phyloP scores from a whole-genome alignment of 2,329 filamentous ascomycete species.

The Sordariomycetes sp. region DNA sequence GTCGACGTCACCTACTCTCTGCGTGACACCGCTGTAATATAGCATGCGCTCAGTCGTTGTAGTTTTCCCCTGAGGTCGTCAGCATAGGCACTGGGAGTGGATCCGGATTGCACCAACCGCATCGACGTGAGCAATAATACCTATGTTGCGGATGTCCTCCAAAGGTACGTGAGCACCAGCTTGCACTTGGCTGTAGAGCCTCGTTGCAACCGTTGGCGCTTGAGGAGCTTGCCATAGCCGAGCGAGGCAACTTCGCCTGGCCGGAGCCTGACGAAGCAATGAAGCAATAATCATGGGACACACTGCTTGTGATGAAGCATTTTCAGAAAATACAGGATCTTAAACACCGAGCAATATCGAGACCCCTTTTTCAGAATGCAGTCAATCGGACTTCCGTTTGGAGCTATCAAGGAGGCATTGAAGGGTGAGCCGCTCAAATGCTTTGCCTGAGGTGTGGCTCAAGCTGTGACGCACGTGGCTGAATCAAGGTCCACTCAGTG shows the following conservation, averaged over 20 bases:
- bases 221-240: background rate
- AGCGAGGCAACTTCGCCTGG: slow-evolving; percentile 6
- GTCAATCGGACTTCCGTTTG: too few species aligned
- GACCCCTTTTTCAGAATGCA: too few species aligned
- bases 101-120: slow-evolving; percentile 42
- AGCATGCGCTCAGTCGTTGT: slow-evolving; percentile 99
- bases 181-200: slow-evolving; percentile 5
- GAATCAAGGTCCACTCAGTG: background rate
- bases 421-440: too few species aligned
- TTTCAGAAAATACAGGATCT: too few species aligned
- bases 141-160: slow-evolving; percentile 76
- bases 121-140: slow-evolving; percentile 98
- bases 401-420: background rate
- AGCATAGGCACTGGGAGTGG: background rate
- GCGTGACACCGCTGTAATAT: slow-evolving; percentile 85
- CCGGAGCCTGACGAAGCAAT: slow-evolving; percentile 11
- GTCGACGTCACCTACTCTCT: slow-evolving; percentile 88
- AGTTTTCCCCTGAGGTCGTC: slow-evolving; percentile 76
- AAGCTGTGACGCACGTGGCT: slow-evolving; percentile 5
- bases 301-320: too few species aligned
- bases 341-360: too few species aligned
- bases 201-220: slow-evolving; percentile 1
- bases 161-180: slow-evolving; percentile 12
- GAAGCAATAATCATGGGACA: slow-evolving; percentile 15
- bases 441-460: slow-evolving; percentile 4